phyloP scores from a whole-genome alignment of 2,329 filamentous ascomycete species.

The Colletotrichum eremochloae region DNA sequence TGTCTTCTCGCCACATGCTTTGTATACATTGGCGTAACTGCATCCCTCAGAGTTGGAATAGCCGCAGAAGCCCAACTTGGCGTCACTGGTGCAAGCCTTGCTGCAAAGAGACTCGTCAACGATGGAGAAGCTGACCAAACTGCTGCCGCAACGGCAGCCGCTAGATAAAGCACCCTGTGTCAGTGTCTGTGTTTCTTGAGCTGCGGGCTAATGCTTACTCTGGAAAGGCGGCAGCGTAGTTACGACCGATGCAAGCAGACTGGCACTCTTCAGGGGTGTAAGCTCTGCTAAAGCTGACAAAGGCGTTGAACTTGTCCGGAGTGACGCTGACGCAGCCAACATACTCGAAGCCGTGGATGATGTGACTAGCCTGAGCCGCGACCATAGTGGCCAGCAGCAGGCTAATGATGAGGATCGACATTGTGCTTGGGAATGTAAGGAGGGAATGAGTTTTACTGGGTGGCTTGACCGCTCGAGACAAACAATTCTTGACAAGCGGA shows the following conservation, averaged over 20 bases:
- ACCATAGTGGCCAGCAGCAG: slow-evolving; percentile 30
- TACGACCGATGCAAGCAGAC: slow-evolving; percentile 33
- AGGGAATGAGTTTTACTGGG: background rate
- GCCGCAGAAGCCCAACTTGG: slow-evolving; percentile 26
- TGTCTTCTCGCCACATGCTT: slow-evolving; percentile 21
- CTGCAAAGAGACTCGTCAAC: slow-evolving; percentile 34
- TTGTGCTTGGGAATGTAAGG: background rate
- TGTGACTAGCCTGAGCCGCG: slow-evolving; percentile 24
- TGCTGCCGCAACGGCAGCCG: slow-evolving; percentile 37
- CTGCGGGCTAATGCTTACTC: slow-evolving; percentile 5
- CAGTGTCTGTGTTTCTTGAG: background rate
- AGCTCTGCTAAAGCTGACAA: slow-evolving; percentile 26
- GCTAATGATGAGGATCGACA: background rate
- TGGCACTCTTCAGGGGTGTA: slow-evolving; percentile 40
- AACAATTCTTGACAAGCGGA: background rate
- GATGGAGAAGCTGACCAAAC: slow-evolving; percentile 9
- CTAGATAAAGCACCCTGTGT: background rate
- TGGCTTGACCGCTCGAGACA: too few species aligned
- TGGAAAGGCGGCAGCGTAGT: slow-evolving; percentile 32
- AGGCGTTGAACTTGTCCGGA: slow-evolving; percentile 23
- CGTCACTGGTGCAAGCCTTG: slow-evolving; percentile 24
- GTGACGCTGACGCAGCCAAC: slow-evolving; percentile 36
- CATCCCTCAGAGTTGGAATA: slow-evolving; percentile 12
- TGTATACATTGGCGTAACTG: slow-evolving; percentile 35
- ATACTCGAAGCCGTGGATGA: slow-evolving; percentile 36